These are phyloP conservation scores for Kingdonia uniflora DNA, from an alignment of 164 flowering plant species.

Conservation along the genomic window DNA sequence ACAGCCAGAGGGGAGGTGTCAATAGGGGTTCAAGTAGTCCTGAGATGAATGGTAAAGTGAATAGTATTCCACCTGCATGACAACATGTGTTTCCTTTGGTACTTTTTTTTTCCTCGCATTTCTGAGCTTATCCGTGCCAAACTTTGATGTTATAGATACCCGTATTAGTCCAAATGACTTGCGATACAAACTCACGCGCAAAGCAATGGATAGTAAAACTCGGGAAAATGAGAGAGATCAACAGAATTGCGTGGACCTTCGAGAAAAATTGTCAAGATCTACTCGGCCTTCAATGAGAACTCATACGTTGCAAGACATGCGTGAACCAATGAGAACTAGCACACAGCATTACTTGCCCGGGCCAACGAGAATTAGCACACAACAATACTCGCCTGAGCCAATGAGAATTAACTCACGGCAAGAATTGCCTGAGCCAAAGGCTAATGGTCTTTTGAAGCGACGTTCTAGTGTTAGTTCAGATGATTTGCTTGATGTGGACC, in stretches of 20 bases:
- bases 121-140: constrained; percentile 12
- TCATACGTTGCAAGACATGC: constrained; percentile 20
- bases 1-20: constrained; percentile 40
- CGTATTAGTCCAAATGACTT: constrained; percentile 46
- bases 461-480: constrained; percentile 34
- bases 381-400: constrained; percentile 15
- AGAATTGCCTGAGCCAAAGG: constrained; percentile 23
- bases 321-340: constrained; percentile 8
- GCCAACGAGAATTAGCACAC: constrained; percentile 17
- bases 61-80: neutral
- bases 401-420: constrained; percentile 16
- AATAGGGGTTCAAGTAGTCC: constrained; percentile 13
- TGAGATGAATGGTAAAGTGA: constrained; percentile 6
- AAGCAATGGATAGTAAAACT: constrained; percentile 22
- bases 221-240: constrained; percentile 14
- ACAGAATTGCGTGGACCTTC: constrained; percentile 34
- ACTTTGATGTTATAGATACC: constrained; percentile 27
- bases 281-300: constrained; percentile 21
- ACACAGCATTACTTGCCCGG: no score
- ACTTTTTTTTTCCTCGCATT: neutral
- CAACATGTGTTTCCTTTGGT: neutral
- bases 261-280: constrained; percentile 50
- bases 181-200: constrained; percentile 58
- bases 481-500: constrained; percentile 19
- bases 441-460: constrained; percentile 17